Percentiles rank a stretch among this genome's conserved stretches.
phyloP scores from a whole-genome alignment of 257 asterid species.

The Fraxinus cuspidata region DNA sequence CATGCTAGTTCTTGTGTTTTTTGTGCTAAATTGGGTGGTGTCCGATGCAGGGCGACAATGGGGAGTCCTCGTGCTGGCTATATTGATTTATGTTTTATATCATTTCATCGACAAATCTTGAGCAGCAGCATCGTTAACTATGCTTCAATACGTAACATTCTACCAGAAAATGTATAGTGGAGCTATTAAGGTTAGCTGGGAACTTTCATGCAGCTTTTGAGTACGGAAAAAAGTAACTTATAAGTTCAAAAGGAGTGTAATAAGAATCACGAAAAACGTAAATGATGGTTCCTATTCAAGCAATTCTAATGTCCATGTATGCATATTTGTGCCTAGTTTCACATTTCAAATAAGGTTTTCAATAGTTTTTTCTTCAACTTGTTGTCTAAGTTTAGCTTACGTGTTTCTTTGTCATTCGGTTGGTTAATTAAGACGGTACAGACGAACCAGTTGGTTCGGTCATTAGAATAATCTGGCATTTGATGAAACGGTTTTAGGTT shows the following conservation, averaged over 20 bases:
- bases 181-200: neutral
- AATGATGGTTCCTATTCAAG: neutral
- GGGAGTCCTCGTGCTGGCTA: slow-evolving; percentile 44
- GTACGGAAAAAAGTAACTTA: neutral
- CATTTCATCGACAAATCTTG: neutral
- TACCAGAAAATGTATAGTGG: neutral
- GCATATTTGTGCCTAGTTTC: neutral
- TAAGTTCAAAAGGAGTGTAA: neutral
- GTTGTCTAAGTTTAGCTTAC: neutral
- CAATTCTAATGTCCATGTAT: neutral
- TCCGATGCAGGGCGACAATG: slow-evolving; percentile 45
- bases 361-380: neutral
- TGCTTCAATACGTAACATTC: neutral
- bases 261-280: neutral
- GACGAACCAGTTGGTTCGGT: neutral
- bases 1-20: slow-evolving; percentile 41
- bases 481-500: neutral
- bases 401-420: too few relatives aligned
- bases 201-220: neutral
- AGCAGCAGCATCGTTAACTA: too few relatives aligned
- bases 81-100: slow-evolving; percentile 27
- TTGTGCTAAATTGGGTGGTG: slow-evolving; percentile 49
- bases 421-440: neutral
- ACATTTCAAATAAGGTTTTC: neutral
- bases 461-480: neutral